These are phyloP conservation scores for Onygenales sp. DNA, from an alignment of 2,329 filamentous ascomycete genomes.

Conservation along the genomic window DNA sequence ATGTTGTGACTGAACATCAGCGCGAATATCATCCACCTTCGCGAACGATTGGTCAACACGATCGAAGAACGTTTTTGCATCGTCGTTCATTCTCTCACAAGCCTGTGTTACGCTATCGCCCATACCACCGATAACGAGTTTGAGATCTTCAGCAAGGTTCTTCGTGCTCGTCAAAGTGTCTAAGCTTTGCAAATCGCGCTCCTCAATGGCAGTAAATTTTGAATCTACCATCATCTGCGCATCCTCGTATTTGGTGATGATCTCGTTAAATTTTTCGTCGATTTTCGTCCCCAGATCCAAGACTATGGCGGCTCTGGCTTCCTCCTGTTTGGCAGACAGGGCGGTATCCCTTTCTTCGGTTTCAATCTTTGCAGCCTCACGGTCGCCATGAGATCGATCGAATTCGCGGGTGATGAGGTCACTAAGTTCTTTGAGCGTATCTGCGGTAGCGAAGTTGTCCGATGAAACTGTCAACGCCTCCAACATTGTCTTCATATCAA, in stretches of 20 bases:
- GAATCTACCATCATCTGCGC: conserved; percentile 66
- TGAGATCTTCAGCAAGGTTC: conserved; percentile 75
- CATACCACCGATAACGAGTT: conserved; percentile 74
- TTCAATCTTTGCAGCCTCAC: conserved; percentile 73
- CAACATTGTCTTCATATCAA: conserved; percentile 47
- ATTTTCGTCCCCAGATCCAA: conserved; percentile 47
- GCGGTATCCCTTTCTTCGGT: conserved; percentile 52
- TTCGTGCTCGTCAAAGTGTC: conserved; percentile 67
- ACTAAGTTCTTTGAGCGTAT: conserved; percentile 62
- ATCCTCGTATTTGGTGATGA: conserved; percentile 83
- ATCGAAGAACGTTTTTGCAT: conserved; percentile 76
- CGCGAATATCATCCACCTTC: conserved; percentile 64
- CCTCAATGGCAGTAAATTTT: conserved; percentile 62
- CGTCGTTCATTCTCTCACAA: conserved; percentile 76
- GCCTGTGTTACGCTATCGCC: conserved; percentile 71
- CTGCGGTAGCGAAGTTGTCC: conserved; percentile 36
- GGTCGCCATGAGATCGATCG: conserved; percentile 70
- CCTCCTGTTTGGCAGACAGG: conserved; percentile 50
- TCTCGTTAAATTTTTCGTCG: conserved; percentile 69
- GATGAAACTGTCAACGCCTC: conserved; percentile 59
- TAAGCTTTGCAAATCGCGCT: conserved; percentile 62
- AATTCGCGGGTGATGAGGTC: conserved; percentile 77
- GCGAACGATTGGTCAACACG: conserved; percentile 69
- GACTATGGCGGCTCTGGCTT: conserved; percentile 46
- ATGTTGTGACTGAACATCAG: conserved; percentile 64